Conservation (phyloP, 768 basidiomycete species). For the Leccinum ochraceum region DNA sequence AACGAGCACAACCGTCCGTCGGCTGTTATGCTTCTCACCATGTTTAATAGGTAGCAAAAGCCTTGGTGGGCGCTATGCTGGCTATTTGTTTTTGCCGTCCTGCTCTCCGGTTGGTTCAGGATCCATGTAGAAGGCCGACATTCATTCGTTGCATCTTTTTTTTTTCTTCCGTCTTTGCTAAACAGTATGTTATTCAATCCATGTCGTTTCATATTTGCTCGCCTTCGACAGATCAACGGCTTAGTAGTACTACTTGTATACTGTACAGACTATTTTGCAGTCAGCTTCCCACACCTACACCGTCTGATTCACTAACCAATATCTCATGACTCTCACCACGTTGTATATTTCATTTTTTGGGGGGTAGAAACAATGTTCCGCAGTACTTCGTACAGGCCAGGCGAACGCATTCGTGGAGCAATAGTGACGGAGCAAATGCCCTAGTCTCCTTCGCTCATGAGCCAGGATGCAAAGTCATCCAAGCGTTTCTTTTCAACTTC, state of each 20-base stretch:
- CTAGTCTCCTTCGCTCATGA: constrained; percentile 77
- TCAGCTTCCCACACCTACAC: not conserved
- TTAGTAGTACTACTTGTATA: not conserved
- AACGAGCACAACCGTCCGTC: constrained; percentile 21
- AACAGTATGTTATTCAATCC: too few species aligned
- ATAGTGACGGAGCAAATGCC: constrained; percentile 5
- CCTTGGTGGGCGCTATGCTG: not conserved
- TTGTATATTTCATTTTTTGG: not conserved
- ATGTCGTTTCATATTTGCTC: not conserved
- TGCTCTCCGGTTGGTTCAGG: too few species aligned
- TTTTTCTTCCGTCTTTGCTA: too few species aligned
- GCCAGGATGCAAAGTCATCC: constrained; percentile 87
- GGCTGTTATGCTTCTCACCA: constrained; percentile 8
- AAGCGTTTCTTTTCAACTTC: constrained; percentile 82
- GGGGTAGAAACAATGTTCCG: not conserved
- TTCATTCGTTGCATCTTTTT: too few species aligned
- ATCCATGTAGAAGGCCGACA: too few species aligned
- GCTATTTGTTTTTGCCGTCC: too few species aligned
- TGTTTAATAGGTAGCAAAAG: not conserved
- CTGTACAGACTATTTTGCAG: not conserved
- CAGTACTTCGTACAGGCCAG: not conserved
- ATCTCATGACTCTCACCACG: not conserved
- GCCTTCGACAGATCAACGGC: not conserved
- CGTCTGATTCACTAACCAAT: too few species aligned
- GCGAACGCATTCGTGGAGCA: not conserved